These are phyloP conservation scores for Biscutella laevigata DNA, from an alignment of 441 rosid species.

Conservation along the genomic window DNA sequence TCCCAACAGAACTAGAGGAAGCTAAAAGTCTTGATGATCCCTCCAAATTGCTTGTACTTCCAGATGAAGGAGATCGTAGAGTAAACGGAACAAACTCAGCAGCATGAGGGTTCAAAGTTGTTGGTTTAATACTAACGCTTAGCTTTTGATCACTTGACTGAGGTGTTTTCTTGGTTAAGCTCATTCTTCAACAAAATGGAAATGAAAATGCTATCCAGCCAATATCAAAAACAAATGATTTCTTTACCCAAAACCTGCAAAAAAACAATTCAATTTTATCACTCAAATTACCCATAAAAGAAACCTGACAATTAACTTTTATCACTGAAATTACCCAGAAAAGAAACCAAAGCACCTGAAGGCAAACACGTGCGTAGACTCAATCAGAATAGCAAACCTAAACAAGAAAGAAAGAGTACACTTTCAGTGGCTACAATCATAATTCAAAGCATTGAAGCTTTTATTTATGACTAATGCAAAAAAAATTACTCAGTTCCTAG, in stretches of 20 bases:
- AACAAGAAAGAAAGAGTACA: not conserved
- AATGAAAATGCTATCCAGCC: not conserved
- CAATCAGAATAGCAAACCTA: constrained; percentile 5
- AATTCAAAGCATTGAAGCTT: constrained; percentile 10
- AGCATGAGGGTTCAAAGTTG: constrained; percentile 82
- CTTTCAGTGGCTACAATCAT: constrained; percentile 6
- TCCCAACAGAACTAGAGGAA: constrained; percentile 46
- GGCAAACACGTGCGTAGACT: constrained; percentile 13
- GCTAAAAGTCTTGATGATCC: constrained; percentile 37
- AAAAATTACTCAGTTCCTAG: not conserved
- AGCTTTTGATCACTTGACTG: constrained; percentile 53
- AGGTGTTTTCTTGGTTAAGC: constrained; percentile 65
- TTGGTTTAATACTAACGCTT: constrained; percentile 41
- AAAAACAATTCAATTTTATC: constrained; percentile 10
- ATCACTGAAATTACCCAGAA: constrained; percentile 16
- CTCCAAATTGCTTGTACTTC: constrained; percentile 40
- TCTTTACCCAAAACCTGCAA: constrained; percentile 70
- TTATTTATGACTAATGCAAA: not conserved
- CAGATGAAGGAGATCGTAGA: constrained; percentile 57
- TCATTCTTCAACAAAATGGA: constrained; percentile 46
- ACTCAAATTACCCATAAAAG: constrained; percentile 20
- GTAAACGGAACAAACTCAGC: constrained; percentile 86
- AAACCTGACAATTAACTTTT: constrained; percentile 6
- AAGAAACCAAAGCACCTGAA: constrained; percentile 6
- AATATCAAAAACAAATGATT: not conserved